Base-by-base conservation (phyloP, 2,329 filamentous ascomycete genomes). In the Colletotrichum karsti region DNA sequence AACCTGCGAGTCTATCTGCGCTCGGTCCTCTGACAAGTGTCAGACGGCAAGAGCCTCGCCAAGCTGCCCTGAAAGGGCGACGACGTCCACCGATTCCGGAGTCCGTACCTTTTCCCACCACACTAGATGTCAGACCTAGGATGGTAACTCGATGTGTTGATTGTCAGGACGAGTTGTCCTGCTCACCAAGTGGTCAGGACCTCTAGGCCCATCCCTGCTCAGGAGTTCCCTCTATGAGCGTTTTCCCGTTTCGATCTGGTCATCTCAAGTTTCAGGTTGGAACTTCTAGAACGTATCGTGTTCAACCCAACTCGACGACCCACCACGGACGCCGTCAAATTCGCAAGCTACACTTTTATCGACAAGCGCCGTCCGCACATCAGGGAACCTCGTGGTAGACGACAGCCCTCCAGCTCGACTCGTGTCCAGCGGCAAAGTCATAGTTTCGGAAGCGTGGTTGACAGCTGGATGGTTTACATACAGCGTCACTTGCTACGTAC, bases 331-430 rank as follows among this genome's bases (percentile, higher is more conserved):
- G 44, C 20, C 37, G 59, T 67, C 64, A 64, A 12, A 39, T 53
- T 65, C 65, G 65, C 65, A 67, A 67, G 53, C 60, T 54, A 39
- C n/a, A 51, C 65, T 64, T 48, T 65, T 59, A 65, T 64, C 60
- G 60, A 67, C 60, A 65, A 67, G 53, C 60, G 65, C 24, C 53
- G 22, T 50, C 7, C 18, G 15, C 24, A 8, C 15, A 7, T 7
- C 60, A 48, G 30, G 65, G 53, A 46, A 39, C 37, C 46, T 54
- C 60, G 7, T 54, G 35, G 44, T 12, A 20, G 28, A 7, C 24
- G 44, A 22, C 5, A n/a, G 22, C 18, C 28, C 30, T 24, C 24
- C 8, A 15, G 7, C 28, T 30, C 26, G 18, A 39, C 7, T 12
- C 22, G 18, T 42, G 10, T 22, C n/a, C 10, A 30, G 37, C 37